A percentile compares a stretch with the other conserved stretches of the same genome.
Conservation (phyloP, 345 rosid species). For the Corymbia maculata region DNA sequence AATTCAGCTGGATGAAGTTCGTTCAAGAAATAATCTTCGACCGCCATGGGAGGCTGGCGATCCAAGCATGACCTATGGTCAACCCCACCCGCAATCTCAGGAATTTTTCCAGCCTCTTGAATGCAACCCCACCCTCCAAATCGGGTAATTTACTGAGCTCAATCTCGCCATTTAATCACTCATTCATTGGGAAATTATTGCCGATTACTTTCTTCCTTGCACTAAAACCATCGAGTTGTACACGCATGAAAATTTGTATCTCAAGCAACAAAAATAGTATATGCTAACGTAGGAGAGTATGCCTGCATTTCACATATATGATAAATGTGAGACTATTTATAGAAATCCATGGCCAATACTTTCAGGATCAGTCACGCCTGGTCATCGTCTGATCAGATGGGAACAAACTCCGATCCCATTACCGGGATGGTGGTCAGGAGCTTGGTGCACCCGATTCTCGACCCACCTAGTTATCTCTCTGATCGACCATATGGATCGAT, state of each 20-base stretch:
- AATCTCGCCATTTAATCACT: background rate
- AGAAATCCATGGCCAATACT: background rate
- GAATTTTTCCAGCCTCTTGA: slow-evolving; percentile 71
- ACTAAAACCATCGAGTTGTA: background rate
- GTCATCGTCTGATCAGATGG: background rate
- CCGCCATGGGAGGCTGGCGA: slow-evolving; percentile 74
- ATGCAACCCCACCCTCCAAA: slow-evolving; percentile 94
- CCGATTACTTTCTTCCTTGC: background rate
- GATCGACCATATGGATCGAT: background rate
- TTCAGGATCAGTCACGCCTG: background rate
- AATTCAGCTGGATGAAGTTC: slow-evolving; percentile 66
- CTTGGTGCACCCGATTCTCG: background rate
- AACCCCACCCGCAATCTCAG: slow-evolving; percentile 61
- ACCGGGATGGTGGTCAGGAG: background rate
- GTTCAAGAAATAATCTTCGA: slow-evolving; percentile 41
- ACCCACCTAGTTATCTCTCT: background rate
- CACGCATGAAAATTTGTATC: background rate
- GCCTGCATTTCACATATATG: background rate
- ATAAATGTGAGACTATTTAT: background rate
- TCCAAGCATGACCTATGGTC: slow-evolving; percentile 49
- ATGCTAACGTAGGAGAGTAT: background rate
- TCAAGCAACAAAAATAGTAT: background rate
- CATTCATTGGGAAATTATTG: background rate
- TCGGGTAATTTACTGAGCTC: slow-evolving; percentile 40
- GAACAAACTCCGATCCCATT: background rate